Percentiles rank a stretch among this genome's conserved stretches.
Evolutionary conservation across 306 rosid species (phyloP).

Genomic region (Malus sylvestris): DNA sequence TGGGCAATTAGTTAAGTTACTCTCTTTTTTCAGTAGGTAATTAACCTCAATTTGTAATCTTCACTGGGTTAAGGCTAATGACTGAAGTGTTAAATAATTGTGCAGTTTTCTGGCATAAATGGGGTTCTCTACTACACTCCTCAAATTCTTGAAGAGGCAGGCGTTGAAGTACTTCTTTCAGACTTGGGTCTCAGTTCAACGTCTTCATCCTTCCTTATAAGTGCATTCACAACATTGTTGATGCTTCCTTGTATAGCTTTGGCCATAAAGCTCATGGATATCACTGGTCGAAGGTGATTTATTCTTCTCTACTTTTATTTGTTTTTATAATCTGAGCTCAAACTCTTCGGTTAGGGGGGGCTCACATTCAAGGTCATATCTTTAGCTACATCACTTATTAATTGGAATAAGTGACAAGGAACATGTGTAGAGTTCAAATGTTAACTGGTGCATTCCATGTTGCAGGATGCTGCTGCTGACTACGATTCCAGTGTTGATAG

Average conservation of each 20-base stretch:
- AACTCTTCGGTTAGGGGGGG: neutral
- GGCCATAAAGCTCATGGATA: slow-evolving; percentile 74
- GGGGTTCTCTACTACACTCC: slow-evolving; percentile 91
- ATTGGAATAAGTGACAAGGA: neutral
- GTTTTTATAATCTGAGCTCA: neutral
- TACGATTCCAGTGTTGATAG: slow-evolving; percentile 65
- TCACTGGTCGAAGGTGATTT: slow-evolving; percentile 61
- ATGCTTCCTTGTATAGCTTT: slow-evolving; percentile 74
- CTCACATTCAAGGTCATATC: neutral
- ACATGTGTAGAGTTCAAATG: neutral
- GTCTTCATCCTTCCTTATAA: slow-evolving; percentile 69
- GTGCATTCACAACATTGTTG: slow-evolving; percentile 70
- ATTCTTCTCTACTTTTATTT: neutral
- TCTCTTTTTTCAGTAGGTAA: too few relatives aligned
- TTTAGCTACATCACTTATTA: neutral
- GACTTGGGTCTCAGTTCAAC: slow-evolving; percentile 45
- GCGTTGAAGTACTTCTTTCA: slow-evolving; percentile 67
- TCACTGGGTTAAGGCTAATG: neutral
- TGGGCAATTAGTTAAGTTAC: too few relatives aligned
- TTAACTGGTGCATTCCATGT: neutral
- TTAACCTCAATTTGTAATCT: too few relatives aligned
- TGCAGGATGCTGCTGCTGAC: slow-evolving; percentile 58
- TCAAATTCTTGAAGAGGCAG: slow-evolving; percentile 79
- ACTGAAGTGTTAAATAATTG: neutral
- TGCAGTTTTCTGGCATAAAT: slow-evolving; percentile 76